A percentile compares a stretch with the other conserved stretches of the same genome.
These are phyloP conservation scores for Mycena polygramma DNA, from an alignment of 768 basidiomycete genomes.

Conservation along the genomic window DNA sequence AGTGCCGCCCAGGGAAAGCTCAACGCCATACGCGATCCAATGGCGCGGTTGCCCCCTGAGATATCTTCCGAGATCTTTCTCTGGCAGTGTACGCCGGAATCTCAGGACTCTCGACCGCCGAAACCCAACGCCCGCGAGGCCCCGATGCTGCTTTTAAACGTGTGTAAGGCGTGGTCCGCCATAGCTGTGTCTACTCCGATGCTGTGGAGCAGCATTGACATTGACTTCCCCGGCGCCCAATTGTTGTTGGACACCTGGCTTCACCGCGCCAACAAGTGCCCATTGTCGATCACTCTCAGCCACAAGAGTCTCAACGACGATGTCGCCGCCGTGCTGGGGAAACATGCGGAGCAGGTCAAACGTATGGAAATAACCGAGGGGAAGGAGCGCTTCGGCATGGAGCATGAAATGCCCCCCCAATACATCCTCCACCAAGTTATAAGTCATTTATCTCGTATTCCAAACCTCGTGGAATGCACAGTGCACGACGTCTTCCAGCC, in stretches of 20 bases:
- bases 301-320: background rate
- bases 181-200: background rate
- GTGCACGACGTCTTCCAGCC: background rate
- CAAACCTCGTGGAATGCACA: slow-evolving; percentile 1
- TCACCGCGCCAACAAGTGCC: background rate
- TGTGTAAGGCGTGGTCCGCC: background rate
- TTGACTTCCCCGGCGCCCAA: background rate
- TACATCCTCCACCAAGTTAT: background rate
- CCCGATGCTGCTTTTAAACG: background rate
- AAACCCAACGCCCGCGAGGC: background rate
- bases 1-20: slow-evolving; percentile 1
- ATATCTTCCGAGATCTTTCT: background rate
- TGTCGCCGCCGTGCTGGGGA: background rate
- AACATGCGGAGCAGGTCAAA: background rate
- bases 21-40: slow-evolving; percentile 9
- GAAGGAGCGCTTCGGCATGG: no score
- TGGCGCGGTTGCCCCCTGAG: slow-evolving; percentile 7
- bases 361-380: background rate
- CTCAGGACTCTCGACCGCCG: no score
- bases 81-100: no score
- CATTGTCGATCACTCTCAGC: background rate
- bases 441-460: background rate
- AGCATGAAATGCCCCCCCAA: no score
- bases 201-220: background rate
- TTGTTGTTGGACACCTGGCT: background rate